A percentile compares a stretch with the other conserved stretches of the same genome.
Conservation (phyloP, 106 monocot genomes). For the Dactylorhiza incarnata region DNA sequence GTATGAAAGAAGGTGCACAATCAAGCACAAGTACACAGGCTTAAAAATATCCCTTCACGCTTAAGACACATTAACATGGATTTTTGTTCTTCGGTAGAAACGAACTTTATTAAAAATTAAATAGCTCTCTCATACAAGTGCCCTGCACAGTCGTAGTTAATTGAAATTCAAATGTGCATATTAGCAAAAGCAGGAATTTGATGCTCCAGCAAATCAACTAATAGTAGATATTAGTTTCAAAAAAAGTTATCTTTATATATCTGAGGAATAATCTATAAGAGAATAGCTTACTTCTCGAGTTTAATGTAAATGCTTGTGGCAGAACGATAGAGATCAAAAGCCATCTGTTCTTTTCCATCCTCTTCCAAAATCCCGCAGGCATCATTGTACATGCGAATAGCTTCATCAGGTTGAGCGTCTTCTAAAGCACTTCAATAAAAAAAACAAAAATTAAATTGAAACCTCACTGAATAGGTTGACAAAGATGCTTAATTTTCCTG, state of each 20-base stretch:
- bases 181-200: too few relatives aligned
- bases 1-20: too few relatives aligned
- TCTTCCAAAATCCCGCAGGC: constrained; percentile 84
- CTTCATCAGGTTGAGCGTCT: constrained; percentile 76
- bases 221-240: neutral
- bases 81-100: too few relatives aligned
- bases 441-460: neutral
- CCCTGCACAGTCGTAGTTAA: too few relatives aligned
- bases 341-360: constrained; percentile 94
- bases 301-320: constrained; percentile 65
- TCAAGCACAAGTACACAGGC: too few relatives aligned
- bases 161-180: too few relatives aligned
- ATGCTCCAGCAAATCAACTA: too few relatives aligned
- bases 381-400: constrained; percentile 67
- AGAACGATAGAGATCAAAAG: constrained; percentile 89
- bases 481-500: too few relatives aligned
- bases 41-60: too few relatives aligned
- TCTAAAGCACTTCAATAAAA: constrained; percentile 56
- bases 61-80: too few relatives aligned
- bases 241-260: neutral
- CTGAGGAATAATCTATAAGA: neutral
- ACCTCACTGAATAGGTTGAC: neutral
- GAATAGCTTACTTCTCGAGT: constrained; percentile 62
- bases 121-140: too few relatives aligned
- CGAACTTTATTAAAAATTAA: too few relatives aligned